Evolutionary conservation across 106 monocot genomes (phyloP), one percentile per base, ranked within the genome.

Genomic region (Dioscorea alata): DNA sequence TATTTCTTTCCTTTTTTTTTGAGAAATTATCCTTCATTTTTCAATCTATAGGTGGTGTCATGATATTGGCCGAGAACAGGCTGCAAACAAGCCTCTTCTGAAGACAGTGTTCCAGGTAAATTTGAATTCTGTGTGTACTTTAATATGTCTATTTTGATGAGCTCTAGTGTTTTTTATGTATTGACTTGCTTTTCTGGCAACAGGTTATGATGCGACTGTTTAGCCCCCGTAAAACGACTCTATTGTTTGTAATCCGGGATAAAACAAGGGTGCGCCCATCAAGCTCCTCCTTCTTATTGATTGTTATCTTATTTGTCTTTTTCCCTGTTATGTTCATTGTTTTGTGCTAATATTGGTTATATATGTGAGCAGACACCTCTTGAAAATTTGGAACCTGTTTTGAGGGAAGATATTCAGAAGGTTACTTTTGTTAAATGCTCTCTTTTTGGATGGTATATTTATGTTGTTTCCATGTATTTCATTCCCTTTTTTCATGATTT

Each of bases 201-300:
- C 75, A 97, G 96, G 96, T 89, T 48, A 97, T 97, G 96, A 86
- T 92, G 89, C 79, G 92, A 14, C 83, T 97, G 69, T 97, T 97
- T 77, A 89, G 89, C 73, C 96, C 96, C 52, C 91, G 96, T 18
- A 96, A 86, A 84, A 92, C 92, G 65, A 96, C 96, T 61, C 80
- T 96, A 57, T 59, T 96, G 31, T 96, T 96, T 80, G 96, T 96
- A 13, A 96, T 96, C 68, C 91, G 96, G 74, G 96, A 96, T 73
- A 96, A 92, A 76, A 92, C 86, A 33, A 96, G 66, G 84, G 96
- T 96, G 59, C 10, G 21, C 31, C 18, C 64, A 58, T 35, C 35
- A 33, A 24, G 18, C 19, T 64, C 28, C 76, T 73, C 21, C 5
- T 61, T 42, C 32, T 13, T 60, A 48, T 4, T 61, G 21, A 25